These are phyloP conservation scores for Allantophomopsis lycopodina DNA, from an alignment of 2,329 filamentous ascomycete species.

Conservation along the genomic window DNA sequence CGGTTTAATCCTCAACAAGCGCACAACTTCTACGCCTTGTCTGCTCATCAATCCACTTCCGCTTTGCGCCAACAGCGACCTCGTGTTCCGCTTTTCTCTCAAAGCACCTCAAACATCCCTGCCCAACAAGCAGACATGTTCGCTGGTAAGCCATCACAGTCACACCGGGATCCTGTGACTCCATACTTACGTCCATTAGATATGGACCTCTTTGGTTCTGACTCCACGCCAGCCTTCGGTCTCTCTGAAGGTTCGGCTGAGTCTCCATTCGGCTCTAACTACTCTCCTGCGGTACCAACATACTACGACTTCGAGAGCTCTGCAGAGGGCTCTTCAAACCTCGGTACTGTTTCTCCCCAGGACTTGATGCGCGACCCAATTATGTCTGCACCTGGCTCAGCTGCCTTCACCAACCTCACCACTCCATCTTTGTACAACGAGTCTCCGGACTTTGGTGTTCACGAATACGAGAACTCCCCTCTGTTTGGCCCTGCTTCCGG, in stretches of 20 bases:
- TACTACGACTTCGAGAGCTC: conserved; percentile 34
- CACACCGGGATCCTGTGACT: conserved; percentile 14
- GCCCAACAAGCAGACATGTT: conserved; percentile 37
- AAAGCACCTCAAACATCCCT: conserved; percentile 38
- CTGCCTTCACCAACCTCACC: conserved; percentile 70
- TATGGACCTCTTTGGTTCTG: conserved; percentile 40
- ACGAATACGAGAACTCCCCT: conserved; percentile 59
- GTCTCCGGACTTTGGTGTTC: conserved; percentile 43
- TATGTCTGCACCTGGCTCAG: conserved; percentile 68
- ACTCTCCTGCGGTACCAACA: conserved; percentile 20
- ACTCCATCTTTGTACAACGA: conserved; percentile 75
- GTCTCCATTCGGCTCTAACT: conserved; percentile 12
- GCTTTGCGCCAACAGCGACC: conserved; percentile 36
- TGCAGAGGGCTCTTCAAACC: conserved; percentile 32
- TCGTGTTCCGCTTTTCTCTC: conserved; percentile 58
- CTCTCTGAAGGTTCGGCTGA: conserved; percentile 10
- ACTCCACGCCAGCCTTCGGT: conserved; percentile 35
- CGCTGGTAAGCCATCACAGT: conserved; percentile 27
- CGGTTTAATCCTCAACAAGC: conserved; percentile 37
- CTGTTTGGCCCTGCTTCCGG: conserved; percentile 48
- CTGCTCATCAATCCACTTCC: conserved; percentile 45
- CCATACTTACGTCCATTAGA: conserved; percentile 17
- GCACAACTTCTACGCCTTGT: conserved; percentile 53
- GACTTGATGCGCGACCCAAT: conserved; percentile 60
- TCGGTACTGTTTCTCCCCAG: conserved; percentile 71